These are phyloP conservation scores for Malus fusca DNA, from an alignment of 306 rosid species.

Conservation along the genomic window DNA sequence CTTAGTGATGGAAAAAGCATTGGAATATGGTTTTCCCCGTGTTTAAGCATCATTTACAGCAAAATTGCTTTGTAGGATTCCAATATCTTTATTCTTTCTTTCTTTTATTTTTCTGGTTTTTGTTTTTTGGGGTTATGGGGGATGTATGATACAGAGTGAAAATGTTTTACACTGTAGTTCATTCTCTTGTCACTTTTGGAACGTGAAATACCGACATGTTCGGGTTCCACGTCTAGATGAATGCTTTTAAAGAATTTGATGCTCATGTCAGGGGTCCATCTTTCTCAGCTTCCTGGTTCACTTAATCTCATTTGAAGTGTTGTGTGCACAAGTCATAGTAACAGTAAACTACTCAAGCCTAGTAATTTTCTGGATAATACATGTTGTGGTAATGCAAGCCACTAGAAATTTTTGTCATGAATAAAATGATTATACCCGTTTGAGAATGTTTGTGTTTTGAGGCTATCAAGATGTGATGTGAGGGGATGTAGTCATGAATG, in stretches of 20 bases:
- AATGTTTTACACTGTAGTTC: not conserved
- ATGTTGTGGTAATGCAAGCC: not conserved
- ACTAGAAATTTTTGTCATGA: not conserved
- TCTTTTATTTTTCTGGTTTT: not conserved
- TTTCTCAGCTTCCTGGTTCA: not conserved
- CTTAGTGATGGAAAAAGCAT: slow-evolving; percentile 18
- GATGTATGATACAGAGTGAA: not conserved
- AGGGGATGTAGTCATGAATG: not conserved
- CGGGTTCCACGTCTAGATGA: not conserved
- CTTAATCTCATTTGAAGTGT: not conserved
- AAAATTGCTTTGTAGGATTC: slow-evolving; percentile 51
- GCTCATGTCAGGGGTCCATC: not conserved
- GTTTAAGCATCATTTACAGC: slow-evolving; percentile 24
- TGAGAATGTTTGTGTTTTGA: not conserved
- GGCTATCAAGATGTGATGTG: not conserved
- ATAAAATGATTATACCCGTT: not conserved
- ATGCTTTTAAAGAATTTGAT: not conserved
- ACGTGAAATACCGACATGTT: not conserved
- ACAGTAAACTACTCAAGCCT: not conserved
- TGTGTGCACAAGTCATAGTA: not conserved
- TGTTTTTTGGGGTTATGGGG: not conserved
- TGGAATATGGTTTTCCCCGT: slow-evolving; percentile 25
- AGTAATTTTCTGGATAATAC: not conserved
- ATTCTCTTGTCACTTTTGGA: not conserved
- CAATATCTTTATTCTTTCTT: not conserved